A percentile compares a stretch with the other conserved stretches of the same genome.
phyloP scores from a whole-genome alignment of 192 early-diverging fungal genomes.

The Cladochytrium replicatum region DNA sequence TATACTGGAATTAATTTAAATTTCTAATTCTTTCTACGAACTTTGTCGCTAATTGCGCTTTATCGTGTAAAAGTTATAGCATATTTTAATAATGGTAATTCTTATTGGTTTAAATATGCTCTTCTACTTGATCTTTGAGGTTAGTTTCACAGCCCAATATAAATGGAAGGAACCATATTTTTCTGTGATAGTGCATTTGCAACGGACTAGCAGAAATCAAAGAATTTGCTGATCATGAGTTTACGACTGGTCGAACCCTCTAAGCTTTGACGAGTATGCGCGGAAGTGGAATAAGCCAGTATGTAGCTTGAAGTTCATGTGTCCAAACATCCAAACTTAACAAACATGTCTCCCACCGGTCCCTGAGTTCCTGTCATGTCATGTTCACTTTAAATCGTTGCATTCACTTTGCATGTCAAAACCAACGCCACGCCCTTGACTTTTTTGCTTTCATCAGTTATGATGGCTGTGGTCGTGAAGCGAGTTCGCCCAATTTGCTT shows the following conservation, averaged over 20 bases:
- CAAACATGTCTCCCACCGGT: conserved; percentile 28
- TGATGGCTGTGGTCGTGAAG: conserved; percentile 56
- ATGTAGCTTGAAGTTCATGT: background rate
- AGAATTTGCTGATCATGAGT: conserved; percentile 88
- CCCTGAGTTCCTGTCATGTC: conserved; percentile 81
- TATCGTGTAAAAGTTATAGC: no score
- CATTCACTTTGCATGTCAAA: conserved; percentile 55
- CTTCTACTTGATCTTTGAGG: conserved; percentile 93
- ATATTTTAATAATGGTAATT: no score
- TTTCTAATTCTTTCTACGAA: no score
- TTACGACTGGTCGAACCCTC: conserved; percentile 97
- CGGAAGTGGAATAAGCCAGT: conserved; percentile 93
- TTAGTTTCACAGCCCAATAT: no score
- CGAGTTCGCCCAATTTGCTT: conserved; percentile 69
- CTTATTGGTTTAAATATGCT: no score
- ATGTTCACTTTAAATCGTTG: conserved; percentile 77
- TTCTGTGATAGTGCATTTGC: conserved; percentile 55
- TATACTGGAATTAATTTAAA: no score
- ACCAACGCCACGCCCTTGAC: conserved; percentile 64
- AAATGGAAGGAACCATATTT: background rate
- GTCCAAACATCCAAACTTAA: no score
- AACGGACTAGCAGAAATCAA: conserved; percentile 94
- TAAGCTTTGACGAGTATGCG: conserved; percentile 84
- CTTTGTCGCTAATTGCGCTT: no score
- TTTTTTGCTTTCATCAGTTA: conserved; percentile 64